Percentiles rank a stretch among this genome's conserved stretches.
phyloP scores from a whole-genome alignment of 129 eudicot species.

The Artemisia annua region DNA sequence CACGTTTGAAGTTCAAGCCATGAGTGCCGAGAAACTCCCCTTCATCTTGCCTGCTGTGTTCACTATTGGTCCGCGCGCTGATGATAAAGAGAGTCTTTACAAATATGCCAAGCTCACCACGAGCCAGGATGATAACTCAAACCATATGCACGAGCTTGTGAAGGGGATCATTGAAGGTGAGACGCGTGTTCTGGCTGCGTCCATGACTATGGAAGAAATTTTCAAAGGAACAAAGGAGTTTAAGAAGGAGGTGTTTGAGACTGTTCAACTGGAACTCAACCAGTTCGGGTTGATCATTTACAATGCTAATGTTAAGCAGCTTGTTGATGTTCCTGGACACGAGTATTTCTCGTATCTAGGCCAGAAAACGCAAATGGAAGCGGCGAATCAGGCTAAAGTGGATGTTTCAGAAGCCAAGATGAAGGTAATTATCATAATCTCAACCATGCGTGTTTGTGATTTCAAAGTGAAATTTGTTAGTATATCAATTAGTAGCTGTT shows the following conservation, averaged over 20 bases:
- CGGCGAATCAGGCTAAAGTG: slow-evolving; percentile 49
- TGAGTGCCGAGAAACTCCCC: slow-evolving; percentile 66
- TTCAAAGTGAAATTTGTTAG: neutral
- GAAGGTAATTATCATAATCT: slow-evolving; percentile 15
- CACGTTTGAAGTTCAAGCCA: slow-evolving; percentile 58
- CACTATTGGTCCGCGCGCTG: slow-evolving; percentile 51
- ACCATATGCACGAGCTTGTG: slow-evolving; percentile 56
- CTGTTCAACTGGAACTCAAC: slow-evolving; percentile 50
- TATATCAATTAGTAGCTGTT: no score
- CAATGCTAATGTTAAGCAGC: slow-evolving; percentile 57
- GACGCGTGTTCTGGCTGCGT: slow-evolving; percentile 64
- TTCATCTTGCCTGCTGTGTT: slow-evolving; percentile 59
- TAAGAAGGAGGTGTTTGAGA: slow-evolving; percentile 48
- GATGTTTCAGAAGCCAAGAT: slow-evolving; percentile 71
- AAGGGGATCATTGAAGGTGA: slow-evolving; percentile 63
- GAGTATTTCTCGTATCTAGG: slow-evolving; percentile 66
- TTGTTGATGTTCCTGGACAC: slow-evolving; percentile 58
- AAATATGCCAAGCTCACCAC: slow-evolving; percentile 61
- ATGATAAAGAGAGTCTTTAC: slow-evolving; percentile 35
- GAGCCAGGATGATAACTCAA: slow-evolving; percentile 43
- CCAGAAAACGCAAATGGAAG: slow-evolving; percentile 63
- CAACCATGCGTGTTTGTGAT: neutral
- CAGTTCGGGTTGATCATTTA: slow-evolving; percentile 59
- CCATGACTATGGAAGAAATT: slow-evolving; percentile 69
- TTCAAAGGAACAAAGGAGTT: slow-evolving; percentile 54